A percentile compares a stretch with the other conserved stretches of the same genome.
phyloP scores from a whole-genome alignment of 1,139 yeast genomes.

The Blastobotrys malaysiensis region DNA sequence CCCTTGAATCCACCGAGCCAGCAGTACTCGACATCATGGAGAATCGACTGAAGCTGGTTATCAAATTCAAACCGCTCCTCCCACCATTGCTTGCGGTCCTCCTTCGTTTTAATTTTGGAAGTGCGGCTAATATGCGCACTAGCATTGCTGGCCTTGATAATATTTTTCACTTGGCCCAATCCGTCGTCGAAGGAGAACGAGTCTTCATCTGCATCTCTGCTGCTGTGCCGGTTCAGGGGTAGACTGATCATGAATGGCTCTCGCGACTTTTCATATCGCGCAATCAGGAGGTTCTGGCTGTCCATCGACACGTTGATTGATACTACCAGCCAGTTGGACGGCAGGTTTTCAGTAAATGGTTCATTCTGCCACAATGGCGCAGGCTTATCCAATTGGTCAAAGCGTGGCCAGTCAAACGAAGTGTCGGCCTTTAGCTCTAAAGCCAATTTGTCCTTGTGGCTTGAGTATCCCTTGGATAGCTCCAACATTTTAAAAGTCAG shows the following conservation, averaged over 20 bases:
- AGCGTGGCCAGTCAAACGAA: slow-evolving; percentile 13
- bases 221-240: slow-evolving; percentile 51
- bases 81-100: slow-evolving; percentile 78
- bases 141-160: slow-evolving; percentile 55
- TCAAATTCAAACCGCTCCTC: slow-evolving; percentile 59
- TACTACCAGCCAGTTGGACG: slow-evolving; percentile 54
- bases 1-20: slow-evolving; percentile 86
- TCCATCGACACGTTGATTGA: slow-evolving; percentile 57
- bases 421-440: slow-evolving; percentile 5
- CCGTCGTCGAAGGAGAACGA: slow-evolving; percentile 46
- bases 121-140: slow-evolving; percentile 43
- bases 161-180: slow-evolving; percentile 40
- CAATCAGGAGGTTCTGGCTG: slow-evolving; percentile 53
- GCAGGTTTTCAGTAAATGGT: slow-evolving; percentile 28
- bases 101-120: slow-evolving; percentile 44
- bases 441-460: slow-evolving; percentile 8
- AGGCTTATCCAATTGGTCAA: background rate
- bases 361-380: slow-evolving; percentile 7
- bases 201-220: slow-evolving; percentile 43
- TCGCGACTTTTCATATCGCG: slow-evolving; percentile 38
- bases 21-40: slow-evolving; percentile 52
- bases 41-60: slow-evolving; percentile 45
- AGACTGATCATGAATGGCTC: slow-evolving; percentile 51
- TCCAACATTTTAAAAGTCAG: slow-evolving; percentile 12
- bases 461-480: slow-evolving; percentile 14